phyloP scores from a whole-genome alignment of 1,284 basidiomycete species.

The Microbotryomycetes sp. region DNA sequence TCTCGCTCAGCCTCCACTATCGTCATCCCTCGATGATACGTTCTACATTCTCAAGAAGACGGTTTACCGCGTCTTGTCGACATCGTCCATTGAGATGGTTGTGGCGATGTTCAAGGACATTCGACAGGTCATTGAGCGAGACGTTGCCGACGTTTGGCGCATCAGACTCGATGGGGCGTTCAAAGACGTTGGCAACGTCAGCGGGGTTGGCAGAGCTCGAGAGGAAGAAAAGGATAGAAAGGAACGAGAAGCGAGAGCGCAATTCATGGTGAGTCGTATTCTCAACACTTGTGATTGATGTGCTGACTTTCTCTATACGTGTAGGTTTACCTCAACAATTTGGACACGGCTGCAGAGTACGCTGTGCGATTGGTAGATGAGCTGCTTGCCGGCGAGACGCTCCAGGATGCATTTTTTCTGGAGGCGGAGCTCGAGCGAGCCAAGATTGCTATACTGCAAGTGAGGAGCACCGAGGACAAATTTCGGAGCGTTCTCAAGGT shows the following conservation, averaged over 20 bases:
- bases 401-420: slow-evolving; percentile 61
- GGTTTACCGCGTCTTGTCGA: slow-evolving; percentile 62
- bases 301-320: slow-evolving; percentile 1
- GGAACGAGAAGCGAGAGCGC: slow-evolving; percentile 66
- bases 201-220: slow-evolving; percentile 43
- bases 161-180: slow-evolving; percentile 83
- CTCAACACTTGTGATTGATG: background rate
- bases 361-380: slow-evolving; percentile 72
- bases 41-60: slow-evolving; percentile 88
- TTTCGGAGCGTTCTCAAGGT: slow-evolving; percentile 67
- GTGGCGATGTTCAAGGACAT: slow-evolving; percentile 56
- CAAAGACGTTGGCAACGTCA: slow-evolving; percentile 41
- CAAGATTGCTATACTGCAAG: slow-evolving; percentile 47
- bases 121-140: slow-evolving; percentile 64
- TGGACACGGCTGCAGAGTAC: slow-evolving; percentile 78
- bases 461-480: slow-evolving; percentile 54
- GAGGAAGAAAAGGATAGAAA: slow-evolving; percentile 54
- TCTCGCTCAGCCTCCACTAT: slow-evolving; percentile 52
- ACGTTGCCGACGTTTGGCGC: slow-evolving; percentile 69
- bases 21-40: slow-evolving; percentile 73
- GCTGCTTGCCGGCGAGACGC: slow-evolving; percentile 50
- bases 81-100: slow-evolving; percentile 52
- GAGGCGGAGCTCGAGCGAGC: slow-evolving; percentile 51
- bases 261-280: slow-evolving; percentile 66
- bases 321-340: slow-evolving; percentile 78